Percentiles rank a stretch among this genome's conserved stretches.
These are phyloP conservation scores for Tuber melanosporum DNA, from an alignment of 495 filamentous ascomycete species.

Conservation along the genomic window DNA sequence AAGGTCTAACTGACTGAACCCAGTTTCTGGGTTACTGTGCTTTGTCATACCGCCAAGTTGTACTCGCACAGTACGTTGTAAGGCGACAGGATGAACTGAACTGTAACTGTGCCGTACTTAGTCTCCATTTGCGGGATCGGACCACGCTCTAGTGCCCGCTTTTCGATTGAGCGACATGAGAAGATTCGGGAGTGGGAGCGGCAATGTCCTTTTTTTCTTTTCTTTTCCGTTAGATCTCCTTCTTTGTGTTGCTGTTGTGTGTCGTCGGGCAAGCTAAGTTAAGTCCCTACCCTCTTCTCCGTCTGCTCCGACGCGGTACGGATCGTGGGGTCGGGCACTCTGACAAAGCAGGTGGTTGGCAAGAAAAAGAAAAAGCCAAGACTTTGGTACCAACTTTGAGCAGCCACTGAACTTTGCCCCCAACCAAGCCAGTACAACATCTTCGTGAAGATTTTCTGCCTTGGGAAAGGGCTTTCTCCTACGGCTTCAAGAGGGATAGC, in stretches of 20 bases:
- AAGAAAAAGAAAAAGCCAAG: slow-evolving; percentile 1
- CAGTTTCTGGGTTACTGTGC: background rate
- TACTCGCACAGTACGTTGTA: background rate
- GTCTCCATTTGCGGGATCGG: background rate
- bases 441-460: background rate
- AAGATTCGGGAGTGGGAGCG: background rate
- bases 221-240: background rate
- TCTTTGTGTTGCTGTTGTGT: background rate
- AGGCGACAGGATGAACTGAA: background rate
- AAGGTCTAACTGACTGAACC: slow-evolving; percentile 5
- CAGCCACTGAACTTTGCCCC: background rate
- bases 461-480: background rate
- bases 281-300: background rate
- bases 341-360: background rate
- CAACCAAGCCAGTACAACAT: background rate
- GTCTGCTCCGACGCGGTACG: background rate
- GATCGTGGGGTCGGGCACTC: background rate
- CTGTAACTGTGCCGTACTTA: background rate
- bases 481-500: background rate
- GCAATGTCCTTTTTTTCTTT: background rate
- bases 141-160: background rate
- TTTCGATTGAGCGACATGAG: background rate
- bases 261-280: background rate
- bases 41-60: background rate
- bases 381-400: background rate